A percentile compares a stretch with the other conserved stretches of the same genome.
phyloP scores from a whole-genome alignment of 2,329 filamentous ascomycete species.

The Erysiphe pulchra region DNA sequence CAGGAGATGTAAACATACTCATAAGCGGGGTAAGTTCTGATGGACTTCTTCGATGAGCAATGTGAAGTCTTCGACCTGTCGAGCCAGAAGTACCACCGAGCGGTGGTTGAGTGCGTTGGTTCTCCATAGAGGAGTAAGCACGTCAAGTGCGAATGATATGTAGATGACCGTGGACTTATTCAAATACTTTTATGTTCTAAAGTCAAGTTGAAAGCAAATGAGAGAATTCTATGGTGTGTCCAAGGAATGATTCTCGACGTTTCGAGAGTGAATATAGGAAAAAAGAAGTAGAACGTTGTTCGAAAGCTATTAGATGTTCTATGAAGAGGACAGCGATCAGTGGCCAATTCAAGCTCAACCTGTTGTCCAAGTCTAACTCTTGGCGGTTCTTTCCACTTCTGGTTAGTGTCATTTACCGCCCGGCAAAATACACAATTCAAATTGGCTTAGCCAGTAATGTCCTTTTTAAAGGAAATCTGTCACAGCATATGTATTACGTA shows the following conservation, averaged over 20 bases:
- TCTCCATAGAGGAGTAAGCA: conserved; percentile 20
- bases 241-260: conserved; percentile 14
- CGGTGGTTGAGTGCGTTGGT: conserved; percentile 29
- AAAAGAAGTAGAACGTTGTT: conserved; percentile 2
- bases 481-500: neutral
- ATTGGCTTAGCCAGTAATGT: too few relatives aligned
- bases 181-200: conserved; percentile 10
- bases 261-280: conserved; percentile 12
- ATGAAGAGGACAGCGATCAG: too few relatives aligned
- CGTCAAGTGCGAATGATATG: conserved; percentile 19
- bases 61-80: conserved; percentile 74
- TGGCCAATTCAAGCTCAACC: too few relatives aligned
- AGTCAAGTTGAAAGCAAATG: conserved; percentile 5
- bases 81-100: conserved; percentile 41
- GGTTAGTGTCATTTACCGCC: neutral
- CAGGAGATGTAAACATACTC: conserved; percentile 48
- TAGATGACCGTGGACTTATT: conserved; percentile 7
- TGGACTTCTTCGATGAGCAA: conserved; percentile 87
- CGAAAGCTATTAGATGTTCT: too few relatives aligned
- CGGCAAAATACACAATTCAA: neutral
- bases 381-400: neutral
- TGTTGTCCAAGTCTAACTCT: neutral
- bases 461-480: too few relatives aligned
- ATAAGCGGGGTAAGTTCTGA: conserved; percentile 93
- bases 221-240: neutral